Evolutionary conservation across 2,329 filamentous ascomycete genomes (phyloP).

Genomic region (Septoria petroselini): DNA sequence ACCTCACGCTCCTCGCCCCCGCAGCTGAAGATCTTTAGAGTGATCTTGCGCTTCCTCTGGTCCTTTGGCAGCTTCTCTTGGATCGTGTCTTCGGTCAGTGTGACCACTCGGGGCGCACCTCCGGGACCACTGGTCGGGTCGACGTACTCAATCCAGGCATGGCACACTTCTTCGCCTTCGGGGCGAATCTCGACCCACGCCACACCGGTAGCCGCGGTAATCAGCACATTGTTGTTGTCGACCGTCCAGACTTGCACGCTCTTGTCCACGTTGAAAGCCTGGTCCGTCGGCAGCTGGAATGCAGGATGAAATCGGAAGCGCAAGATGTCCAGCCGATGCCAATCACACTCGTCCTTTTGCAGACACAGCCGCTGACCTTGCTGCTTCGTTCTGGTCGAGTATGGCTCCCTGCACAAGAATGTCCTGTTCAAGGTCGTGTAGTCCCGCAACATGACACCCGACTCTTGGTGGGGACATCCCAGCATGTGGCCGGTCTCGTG

Average conservation of each 20-base stretch:
- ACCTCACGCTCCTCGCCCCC: conserved; percentile 71
- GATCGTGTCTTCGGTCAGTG: conserved; percentile 71
- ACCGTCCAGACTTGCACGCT: conserved; percentile 84
- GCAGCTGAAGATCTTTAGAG: conserved; percentile 71
- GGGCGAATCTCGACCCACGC: conserved; percentile 79
- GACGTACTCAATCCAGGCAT: conserved; percentile 75
- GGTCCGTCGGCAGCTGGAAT: conserved; percentile 79
- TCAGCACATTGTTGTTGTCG: conserved; percentile 70
- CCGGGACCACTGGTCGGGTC: conserved; percentile 57
- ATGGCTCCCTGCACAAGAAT: conserved; percentile 78
- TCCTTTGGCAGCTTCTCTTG: conserved; percentile 67
- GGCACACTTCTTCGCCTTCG: conserved; percentile 78
- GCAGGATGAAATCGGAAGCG: conserved; percentile 88
- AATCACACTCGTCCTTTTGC: conserved; percentile 78
- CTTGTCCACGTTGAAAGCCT: conserved; percentile 60
- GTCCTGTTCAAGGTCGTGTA: conserved; percentile 81
- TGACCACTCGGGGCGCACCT: conserved; percentile 66
- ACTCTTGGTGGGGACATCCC: conserved; percentile 84
- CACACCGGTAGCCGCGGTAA: conserved; percentile 77
- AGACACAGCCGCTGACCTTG: conserved; percentile 71
- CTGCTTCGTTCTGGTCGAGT: conserved; percentile 79
- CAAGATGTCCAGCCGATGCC: conserved; percentile 85
- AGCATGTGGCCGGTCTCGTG: conserved; percentile 89
- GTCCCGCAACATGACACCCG: conserved; percentile 86
- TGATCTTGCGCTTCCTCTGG: conserved; percentile 67